Evolutionary conservation across 2,329 filamentous ascomycete species (phyloP).

Genomic region (Calonectria multiphialidica): DNA sequence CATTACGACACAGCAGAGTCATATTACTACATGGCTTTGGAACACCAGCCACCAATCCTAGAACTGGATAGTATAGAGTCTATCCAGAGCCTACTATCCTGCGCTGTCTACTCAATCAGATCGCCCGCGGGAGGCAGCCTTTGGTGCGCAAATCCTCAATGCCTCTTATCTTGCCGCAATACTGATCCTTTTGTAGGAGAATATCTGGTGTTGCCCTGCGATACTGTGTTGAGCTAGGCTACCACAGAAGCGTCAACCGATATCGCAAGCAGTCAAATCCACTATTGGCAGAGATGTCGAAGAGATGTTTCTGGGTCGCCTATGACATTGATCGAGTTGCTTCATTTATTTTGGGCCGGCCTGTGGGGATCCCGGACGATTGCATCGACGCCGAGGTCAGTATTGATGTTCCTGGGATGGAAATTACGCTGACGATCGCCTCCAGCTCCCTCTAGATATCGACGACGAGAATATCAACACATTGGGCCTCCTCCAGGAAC

Average conservation of each 20-base stretch:
- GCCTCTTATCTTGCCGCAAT: neutral
- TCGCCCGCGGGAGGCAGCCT: conserved; percentile 31
- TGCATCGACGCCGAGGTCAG: conserved; percentile 33
- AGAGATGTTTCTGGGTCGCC: conserved; percentile 33
- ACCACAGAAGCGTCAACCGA: conserved; percentile 29
- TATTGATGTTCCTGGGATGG: fast-evolving
- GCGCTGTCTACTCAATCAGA: conserved; percentile 30
- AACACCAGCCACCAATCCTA: conserved; percentile 23
- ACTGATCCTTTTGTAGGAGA: conserved; percentile 5
- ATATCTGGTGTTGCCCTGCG: conserved; percentile 30
- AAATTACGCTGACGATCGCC: neutral
- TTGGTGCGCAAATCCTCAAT: conserved; percentile 8
- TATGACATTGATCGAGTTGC: conserved; percentile 33
- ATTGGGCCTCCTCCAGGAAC: conserved; percentile 19
- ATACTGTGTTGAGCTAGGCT: conserved; percentile 30
- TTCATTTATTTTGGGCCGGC: conserved; percentile 30
- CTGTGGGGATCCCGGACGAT: conserved; percentile 30
- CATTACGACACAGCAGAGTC: conserved; percentile 33
- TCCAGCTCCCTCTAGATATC: conserved; percentile 29
- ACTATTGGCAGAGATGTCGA: conserved; percentile 31
- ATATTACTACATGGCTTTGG: conserved; percentile 33
- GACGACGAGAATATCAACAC: conserved; percentile 33
- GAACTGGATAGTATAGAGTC: conserved; percentile 31
- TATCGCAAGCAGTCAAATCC: conserved; percentile 34
- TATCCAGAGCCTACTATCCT: conserved; percentile 29